These are phyloP conservation scores for Cylindrodendrum hubeiense DNA, from an alignment of 2,329 filamentous ascomycete genomes.

Conservation along the genomic window DNA sequence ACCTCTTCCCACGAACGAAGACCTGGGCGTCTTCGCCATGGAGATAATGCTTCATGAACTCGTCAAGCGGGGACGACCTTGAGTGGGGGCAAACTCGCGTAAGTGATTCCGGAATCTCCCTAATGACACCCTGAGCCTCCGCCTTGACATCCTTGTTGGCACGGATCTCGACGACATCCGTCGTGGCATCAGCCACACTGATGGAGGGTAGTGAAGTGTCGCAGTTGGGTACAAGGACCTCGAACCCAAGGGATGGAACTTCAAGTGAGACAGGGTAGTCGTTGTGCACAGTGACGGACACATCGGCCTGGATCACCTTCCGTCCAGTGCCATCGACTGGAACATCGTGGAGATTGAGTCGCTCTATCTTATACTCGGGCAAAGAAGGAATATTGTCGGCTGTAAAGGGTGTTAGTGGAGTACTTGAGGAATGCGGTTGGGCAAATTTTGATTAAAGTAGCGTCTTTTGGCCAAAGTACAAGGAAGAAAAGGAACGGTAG, in stretches of 20 bases:
- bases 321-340: conserved; percentile 59
- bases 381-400: conserved; percentile 79
- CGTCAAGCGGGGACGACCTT: conserved; percentile 85
- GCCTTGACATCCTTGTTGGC: conserved; percentile 77
- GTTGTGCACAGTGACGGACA: conserved; percentile 79
- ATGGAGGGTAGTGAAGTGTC: conserved; percentile 78
- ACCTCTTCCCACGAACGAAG: conserved; percentile 83
- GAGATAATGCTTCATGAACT: conserved; percentile 84
- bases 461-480: conserved; percentile 72
- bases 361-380: conserved; percentile 85
- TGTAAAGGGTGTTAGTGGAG: conserved; percentile 55
- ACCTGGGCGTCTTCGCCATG: conserved; percentile 82
- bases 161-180: conserved; percentile 73
- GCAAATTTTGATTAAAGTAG: conserved; percentile 49
- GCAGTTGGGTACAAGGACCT: conserved; percentile 88
- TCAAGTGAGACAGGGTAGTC: conserved; percentile 82
- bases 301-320: conserved; percentile 83
- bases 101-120: conserved; percentile 79
- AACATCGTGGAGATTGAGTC: conserved; percentile 83
- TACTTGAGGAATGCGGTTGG: conserved; percentile 32
- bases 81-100: conserved; percentile 81
- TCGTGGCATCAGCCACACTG: conserved; percentile 80
- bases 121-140: conserved; percentile 78
- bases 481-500: conserved; percentile 72
- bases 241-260: conserved; percentile 85